phyloP scores from a whole-genome alignment of 2,329 filamentous ascomycete species.

The Aspergillus fumigatiaffinis region DNA sequence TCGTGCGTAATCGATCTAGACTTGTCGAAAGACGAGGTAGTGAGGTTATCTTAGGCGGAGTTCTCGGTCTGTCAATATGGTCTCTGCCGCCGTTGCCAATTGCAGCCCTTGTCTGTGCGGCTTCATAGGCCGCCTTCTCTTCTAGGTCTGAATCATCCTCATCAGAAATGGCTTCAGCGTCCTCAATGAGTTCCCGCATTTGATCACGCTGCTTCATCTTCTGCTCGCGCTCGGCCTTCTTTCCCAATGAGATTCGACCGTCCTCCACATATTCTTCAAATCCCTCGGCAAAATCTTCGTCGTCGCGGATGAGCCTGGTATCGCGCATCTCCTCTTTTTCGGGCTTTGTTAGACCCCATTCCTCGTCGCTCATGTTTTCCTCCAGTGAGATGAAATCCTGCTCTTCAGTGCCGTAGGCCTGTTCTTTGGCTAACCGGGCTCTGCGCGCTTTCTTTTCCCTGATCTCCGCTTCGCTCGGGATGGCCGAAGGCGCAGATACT shows the following conservation, averaged over 20 bases:
- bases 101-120: slow-evolving; percentile 79
- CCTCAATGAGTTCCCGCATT: slow-evolving; percentile 78
- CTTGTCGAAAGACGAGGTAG: slow-evolving; percentile 70
- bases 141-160: slow-evolving; percentile 62
- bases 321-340: slow-evolving; percentile 63
- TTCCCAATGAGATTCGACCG: slow-evolving; percentile 72
- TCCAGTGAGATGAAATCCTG: slow-evolving; percentile 48
- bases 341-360: slow-evolving; percentile 44
- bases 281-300: slow-evolving; percentile 89
- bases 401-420: slow-evolving; percentile 56
- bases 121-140: slow-evolving; percentile 76
- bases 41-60: slow-evolving; percentile 71
- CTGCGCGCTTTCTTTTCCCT: slow-evolving; percentile 85
- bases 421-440: slow-evolving; percentile 70
- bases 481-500: slow-evolving; percentile 41
- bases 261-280: slow-evolving; percentile 92
- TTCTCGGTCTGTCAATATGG: slow-evolving; percentile 43
- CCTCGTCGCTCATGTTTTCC: slow-evolving; percentile 37
- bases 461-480: slow-evolving; percentile 81
- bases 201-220: slow-evolving; percentile 63
- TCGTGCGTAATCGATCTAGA: slow-evolving; percentile 59
- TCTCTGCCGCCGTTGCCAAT: slow-evolving; percentile 54
- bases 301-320: slow-evolving; percentile 73
- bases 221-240: slow-evolving; percentile 71
- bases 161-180: slow-evolving; percentile 65